A percentile compares a stretch with the other conserved stretches of the same genome.
Evolutionary conservation across 176 grass and related monocot species (phyloP).

Genomic region (Oryza coarctata): DNA sequence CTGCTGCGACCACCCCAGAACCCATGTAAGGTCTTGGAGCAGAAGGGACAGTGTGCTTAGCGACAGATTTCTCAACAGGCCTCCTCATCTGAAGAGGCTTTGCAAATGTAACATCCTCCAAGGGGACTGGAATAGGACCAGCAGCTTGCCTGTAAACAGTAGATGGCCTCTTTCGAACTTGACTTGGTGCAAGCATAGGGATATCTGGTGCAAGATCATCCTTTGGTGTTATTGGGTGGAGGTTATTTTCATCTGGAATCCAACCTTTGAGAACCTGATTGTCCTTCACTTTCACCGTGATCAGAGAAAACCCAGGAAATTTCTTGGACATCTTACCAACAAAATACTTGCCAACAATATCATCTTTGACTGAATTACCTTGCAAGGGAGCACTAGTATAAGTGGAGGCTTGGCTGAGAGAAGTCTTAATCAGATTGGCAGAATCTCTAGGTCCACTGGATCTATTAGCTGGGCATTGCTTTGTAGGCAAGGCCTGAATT

Average conservation of each 20-base stretch:
- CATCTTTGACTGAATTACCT: slow-evolving; percentile 36
- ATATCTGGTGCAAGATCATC: slow-evolving; percentile 49
- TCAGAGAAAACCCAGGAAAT: slow-evolving; percentile 47
- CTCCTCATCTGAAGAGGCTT: slow-evolving; percentile 59
- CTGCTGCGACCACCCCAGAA: slow-evolving; percentile 42
- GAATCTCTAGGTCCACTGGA: slow-evolving; percentile 12
- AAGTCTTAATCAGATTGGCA: slow-evolving; percentile 9
- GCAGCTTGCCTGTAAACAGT: slow-evolving; percentile 33
- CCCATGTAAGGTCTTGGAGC: slow-evolving; percentile 31
- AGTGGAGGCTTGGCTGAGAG: slow-evolving; percentile 4
- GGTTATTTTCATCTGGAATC: slow-evolving; percentile 54
- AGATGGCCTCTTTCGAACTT: slow-evolving; percentile 46
- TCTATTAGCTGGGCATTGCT: slow-evolving; percentile 10
- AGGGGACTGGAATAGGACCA: slow-evolving; percentile 33
- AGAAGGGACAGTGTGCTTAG: slow-evolving; percentile 28
- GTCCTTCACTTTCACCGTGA: slow-evolving; percentile 54
- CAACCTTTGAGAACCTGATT: slow-evolving; percentile 60
- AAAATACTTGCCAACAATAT: slow-evolving; percentile 51
- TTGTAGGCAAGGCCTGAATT: slow-evolving; percentile 23
- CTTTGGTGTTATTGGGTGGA: slow-evolving; percentile 31
- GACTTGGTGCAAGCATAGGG: slow-evolving; percentile 40
- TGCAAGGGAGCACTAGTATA: not conserved
- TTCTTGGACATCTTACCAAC: slow-evolving; percentile 45
- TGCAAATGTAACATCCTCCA: slow-evolving; percentile 55
- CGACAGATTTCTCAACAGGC: slow-evolving; percentile 40